Base-by-base conservation (phyloP, 1,284 basidiomycete species). In the Malassezia obtusa region DNA sequence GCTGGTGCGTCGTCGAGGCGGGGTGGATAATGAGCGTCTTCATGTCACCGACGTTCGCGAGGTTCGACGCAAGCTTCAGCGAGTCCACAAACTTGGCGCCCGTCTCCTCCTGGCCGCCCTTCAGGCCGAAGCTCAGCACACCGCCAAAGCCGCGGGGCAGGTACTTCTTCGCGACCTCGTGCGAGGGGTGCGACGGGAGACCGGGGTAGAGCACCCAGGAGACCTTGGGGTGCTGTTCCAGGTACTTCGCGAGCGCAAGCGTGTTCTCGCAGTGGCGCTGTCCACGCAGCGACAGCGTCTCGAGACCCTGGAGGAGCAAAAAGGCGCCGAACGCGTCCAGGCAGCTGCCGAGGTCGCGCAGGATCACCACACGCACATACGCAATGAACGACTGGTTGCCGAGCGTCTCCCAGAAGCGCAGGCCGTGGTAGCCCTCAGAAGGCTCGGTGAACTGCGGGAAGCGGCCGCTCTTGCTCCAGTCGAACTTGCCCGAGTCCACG, bases 371-470 rank as follows among this genome's bases (percentile, higher is more conserved):
- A 36, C 87, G 83, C 35, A 85, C 78, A 76, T 85, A 86, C 59
- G 86, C 76, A 2, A 84, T 82, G 67, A 83, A 89, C 0, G 86
- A 83, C 37, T 82, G 69, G 1, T 80, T 59, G 31, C 86, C 87
- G 62, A 90, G 88, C 0, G 83, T 82, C 61, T 90, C 73, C 58
- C 62, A 65, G 61, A 70, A 74, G 53, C 66, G 64, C 30, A 75
- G 57, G 38, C 87, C 89, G 68, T 90, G 87, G 75, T 90, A 90
- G 3, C 86, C 86, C 65, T 86, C 85, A 4, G 83, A 78, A 0
- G 87, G 87, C 65, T 84, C 80, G 8, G 85, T 88, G 77, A 91
- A 87, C 15, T 81, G 81, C 1, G 86, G 85, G 80, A 88, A 90
- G 65, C 82, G 82, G 43, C 83, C 83, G 8, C 83, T 84, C 49